Conservation (phyloP, 176 grass and related monocot species). For the Phyllostachys edulis region DNA sequence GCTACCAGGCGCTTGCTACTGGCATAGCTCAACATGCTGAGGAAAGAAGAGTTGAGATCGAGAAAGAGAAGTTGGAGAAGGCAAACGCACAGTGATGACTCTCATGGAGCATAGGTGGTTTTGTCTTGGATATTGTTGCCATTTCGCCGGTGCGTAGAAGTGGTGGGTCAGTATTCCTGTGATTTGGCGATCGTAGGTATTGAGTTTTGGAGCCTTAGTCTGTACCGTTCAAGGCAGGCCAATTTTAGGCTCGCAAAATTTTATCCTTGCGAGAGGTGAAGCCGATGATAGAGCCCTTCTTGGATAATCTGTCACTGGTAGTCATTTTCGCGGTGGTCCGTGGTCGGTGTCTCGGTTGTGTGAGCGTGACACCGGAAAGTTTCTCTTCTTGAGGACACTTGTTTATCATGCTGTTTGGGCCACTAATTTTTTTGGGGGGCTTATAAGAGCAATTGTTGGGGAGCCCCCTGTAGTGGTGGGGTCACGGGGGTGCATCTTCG, state of each 20-base stretch:
- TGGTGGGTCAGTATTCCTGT: conserved; percentile 20
- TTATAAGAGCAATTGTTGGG: conserved; percentile 26
- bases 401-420: conserved; percentile 24
- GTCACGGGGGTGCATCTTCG: conserved; percentile 4
- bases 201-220: conserved; percentile 38
- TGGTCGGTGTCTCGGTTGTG: neutral
- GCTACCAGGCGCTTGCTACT: conserved; percentile 72
- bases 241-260: conserved; percentile 30
- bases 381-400: neutral
- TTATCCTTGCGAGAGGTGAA: conserved; percentile 16
- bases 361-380: conserved; percentile 17
- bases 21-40: conserved; percentile 79
- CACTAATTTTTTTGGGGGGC: neutral
- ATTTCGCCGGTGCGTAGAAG: neutral
- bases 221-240: conserved; percentile 3
- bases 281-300: neutral
- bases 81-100: conserved; percentile 32
- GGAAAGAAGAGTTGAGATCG: conserved; percentile 66
- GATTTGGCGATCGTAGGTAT: conserved; percentile 3
- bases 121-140: conserved; percentile 29
- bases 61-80: conserved; percentile 80
- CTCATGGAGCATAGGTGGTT: neutral
- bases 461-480: neutral
- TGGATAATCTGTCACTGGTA: conserved; percentile 22
- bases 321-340: conserved; percentile 11